These are phyloP conservation scores for Serendipita vermifera DNA, from an alignment of 768 basidiomycete species.

Conservation along the genomic window DNA sequence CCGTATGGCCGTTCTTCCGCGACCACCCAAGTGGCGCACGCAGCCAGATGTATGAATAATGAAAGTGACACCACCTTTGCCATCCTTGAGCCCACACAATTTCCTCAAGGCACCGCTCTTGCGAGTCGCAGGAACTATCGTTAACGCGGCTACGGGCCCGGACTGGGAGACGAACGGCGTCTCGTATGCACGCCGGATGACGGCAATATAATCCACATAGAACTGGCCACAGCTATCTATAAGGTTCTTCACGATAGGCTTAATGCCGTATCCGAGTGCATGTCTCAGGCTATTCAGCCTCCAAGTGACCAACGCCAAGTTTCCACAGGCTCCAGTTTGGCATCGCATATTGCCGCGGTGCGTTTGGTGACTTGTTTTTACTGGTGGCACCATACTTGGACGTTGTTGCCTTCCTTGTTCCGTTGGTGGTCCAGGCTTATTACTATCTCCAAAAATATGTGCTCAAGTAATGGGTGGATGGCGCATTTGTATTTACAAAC, in stretches of 20 bases:
- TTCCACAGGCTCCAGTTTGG: neutral
- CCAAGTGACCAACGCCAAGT: neutral
- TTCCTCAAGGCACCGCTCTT: conserved; percentile 35
- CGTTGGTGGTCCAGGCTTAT: conserved; percentile 1
- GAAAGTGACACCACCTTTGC: too few relatives aligned
- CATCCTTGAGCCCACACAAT: too few relatives aligned
- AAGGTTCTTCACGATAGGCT: conserved; percentile 31
- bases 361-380: neutral
- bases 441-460: neutral
- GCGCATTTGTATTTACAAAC: too few relatives aligned
- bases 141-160: conserved; percentile 37
- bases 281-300: neutral
- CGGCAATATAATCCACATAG: conserved; percentile 36
- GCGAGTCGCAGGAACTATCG: conserved; percentile 40
- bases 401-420: neutral
- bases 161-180: conserved; percentile 34
- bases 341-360: neutral
- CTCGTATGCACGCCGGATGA: conserved; percentile 36
- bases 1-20: too few relatives aligned
- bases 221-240: conserved; percentile 40
- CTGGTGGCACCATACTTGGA: neutral
- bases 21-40: too few relatives aligned
- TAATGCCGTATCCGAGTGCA: neutral
- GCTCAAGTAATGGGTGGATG: too few relatives aligned
- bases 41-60: too few relatives aligned